Conservation (phyloP, 139 green algal species). For the Edaphochlamys debaryana region DNA sequence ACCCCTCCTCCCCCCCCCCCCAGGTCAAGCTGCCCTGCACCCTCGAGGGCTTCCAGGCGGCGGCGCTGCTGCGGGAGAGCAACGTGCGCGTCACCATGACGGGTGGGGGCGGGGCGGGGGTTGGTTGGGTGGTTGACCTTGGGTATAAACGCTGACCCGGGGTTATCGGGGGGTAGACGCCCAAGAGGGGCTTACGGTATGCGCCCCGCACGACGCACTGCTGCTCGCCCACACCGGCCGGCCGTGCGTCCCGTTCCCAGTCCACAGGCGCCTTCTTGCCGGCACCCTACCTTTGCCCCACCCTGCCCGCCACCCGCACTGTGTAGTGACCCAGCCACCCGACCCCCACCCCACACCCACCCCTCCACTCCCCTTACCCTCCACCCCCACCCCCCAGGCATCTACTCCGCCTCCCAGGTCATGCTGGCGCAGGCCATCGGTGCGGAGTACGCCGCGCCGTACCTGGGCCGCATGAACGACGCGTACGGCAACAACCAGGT, state of each 20-base stretch:
- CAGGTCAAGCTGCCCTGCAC: constrained; percentile 85
- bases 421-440: constrained; percentile 72
- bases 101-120: constrained; percentile 13
- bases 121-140: not conserved
- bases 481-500: constrained; percentile 53
- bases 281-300: too few relatives aligned
- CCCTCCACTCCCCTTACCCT: not conserved
- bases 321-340: too few relatives aligned
- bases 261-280: too few relatives aligned
- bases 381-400: constrained; percentile 23
- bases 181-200: too few relatives aligned
- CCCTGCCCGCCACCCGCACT: too few relatives aligned
- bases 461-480: constrained; percentile 85
- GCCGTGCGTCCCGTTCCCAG: too few relatives aligned
- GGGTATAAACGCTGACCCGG: too few relatives aligned
- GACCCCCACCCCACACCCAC: too few relatives aligned
- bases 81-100: constrained; percentile 78
- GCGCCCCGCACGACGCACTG: too few relatives aligned
- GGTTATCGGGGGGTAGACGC: too few relatives aligned
- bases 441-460: constrained; percentile 84
- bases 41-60: constrained; percentile 70
- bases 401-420: constrained; percentile 70
- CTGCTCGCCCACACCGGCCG: too few relatives aligned
- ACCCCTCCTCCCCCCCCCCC: too few relatives aligned
- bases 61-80: constrained; percentile 60